These are phyloP conservation scores for Globisporangium megalacanthum DNA, from an alignment of 352 stramenopile genomes.

Conservation along the genomic window DNA sequence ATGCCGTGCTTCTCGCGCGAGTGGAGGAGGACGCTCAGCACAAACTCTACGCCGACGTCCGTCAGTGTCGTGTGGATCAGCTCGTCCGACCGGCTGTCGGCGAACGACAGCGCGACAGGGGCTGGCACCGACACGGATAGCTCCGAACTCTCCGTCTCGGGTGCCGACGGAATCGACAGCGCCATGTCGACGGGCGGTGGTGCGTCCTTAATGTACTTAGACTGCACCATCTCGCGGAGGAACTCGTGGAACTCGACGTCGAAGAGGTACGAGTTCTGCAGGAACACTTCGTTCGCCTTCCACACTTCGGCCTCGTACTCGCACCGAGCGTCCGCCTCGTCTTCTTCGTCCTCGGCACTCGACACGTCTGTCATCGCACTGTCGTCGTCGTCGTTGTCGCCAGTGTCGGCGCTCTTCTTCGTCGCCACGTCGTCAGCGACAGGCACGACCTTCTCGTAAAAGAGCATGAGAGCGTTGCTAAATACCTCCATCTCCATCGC, in stretches of 20 bases:
- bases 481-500: constrained; percentile 98
- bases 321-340: constrained; percentile 28
- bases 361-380: constrained; percentile 18
- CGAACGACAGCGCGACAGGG: constrained; percentile 19
- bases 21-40: constrained; percentile 86
- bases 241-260: constrained; percentile 96
- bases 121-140: constrained; percentile 7
- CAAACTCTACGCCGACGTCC: constrained; percentile 81
- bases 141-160: constrained; percentile 1
- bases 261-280: constrained; percentile 95
- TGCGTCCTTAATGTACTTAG: constrained; percentile 69
- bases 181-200: background rate
- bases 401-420: constrained; percentile 10
- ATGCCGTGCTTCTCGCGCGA: constrained; percentile 86
- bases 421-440: constrained; percentile 15
- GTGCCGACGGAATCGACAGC: constrained; percentile 5
- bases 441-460: constrained; percentile 96
- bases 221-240: constrained; percentile 85
- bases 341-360: constrained; percentile 3
- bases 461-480: constrained; percentile 98
- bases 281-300: constrained; percentile 92
- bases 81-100: constrained; percentile 29
- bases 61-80: constrained; percentile 64
- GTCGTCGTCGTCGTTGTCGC: constrained; percentile 18
- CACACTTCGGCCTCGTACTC: constrained; percentile 91